Base-by-base conservation (phyloP, 2,329 filamentous ascomycete species). In the Thermoascus crustaceus region DNA sequence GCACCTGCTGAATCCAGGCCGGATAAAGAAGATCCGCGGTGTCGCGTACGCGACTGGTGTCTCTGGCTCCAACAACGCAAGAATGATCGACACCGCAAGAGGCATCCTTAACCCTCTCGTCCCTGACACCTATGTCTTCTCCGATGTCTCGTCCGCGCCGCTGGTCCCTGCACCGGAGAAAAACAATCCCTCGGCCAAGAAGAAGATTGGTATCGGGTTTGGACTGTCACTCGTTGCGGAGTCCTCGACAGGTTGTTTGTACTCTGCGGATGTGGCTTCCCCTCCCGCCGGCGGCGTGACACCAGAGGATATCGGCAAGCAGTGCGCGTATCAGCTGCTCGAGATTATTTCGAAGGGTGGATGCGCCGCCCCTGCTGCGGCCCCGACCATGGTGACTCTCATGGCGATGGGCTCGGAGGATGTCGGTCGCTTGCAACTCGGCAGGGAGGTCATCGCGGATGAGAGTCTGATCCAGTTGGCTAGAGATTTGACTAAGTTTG, bases 351-450 rank as follows among this genome's bases (percentile, higher is more conserved):
- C 76, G 34, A 75, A 80, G 48, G 89, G 88, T 7, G 91, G 91
- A 1, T 94, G 86, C 56, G 83, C 85, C 3, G 81, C 79, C 35
- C 71, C 70, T 9, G 73, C 82, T 3, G 83, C 85, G 2, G 79
- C 80, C 4, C 70, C 76, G 3, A 89, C 82, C 0, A 73, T 94
- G 45, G 61, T 98, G 35, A 84, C 80, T 11, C 69, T 98, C 43
- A 98, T 98, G 91, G 86, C 88, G 21, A 96, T 98, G 91, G 91
- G 91, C 0, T 85, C 83, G 1, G 91, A 96, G 57, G 91, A 98
- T 60, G 87, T 98, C 9, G 91, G 91, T 4, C 75, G 91, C 40
- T 60, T 98, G 46, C 76, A 85, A 43, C 57, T 98, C 39, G 86
- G 88, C 20, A 80, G 78, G 49, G 83, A 89, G 30, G 78, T 95